These are phyloP conservation scores for Nothophaeocryptopus gaeumannii DNA, from an alignment of 2,329 filamentous ascomycete species.

Conservation along the genomic window DNA sequence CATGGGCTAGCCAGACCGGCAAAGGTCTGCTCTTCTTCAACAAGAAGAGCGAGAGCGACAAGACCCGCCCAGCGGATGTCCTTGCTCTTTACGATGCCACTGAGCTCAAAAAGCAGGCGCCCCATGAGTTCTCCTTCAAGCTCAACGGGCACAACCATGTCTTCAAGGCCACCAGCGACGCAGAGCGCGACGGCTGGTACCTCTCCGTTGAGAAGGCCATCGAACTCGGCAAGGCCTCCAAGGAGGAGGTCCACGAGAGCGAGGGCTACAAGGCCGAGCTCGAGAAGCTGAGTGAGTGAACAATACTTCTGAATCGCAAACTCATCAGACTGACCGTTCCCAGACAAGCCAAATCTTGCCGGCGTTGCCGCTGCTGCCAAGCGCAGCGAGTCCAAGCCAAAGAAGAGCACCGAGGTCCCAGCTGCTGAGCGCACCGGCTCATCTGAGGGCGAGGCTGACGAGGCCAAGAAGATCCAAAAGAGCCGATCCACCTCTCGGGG, in stretches of 20 bases:
- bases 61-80: constrained; percentile 74
- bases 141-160: constrained; percentile 85
- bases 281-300: constrained; percentile 63
- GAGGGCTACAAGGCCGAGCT: constrained; percentile 87
- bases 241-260: constrained; percentile 68
- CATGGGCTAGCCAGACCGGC: constrained; percentile 90
- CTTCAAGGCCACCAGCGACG: constrained; percentile 74
- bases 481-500: constrained; percentile 59
- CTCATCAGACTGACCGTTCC: constrained; percentile 4
- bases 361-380: constrained; percentile 33
- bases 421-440: constrained; percentile 38
- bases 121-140: constrained; percentile 81
- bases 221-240: constrained; percentile 78
- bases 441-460: constrained; percentile 47
- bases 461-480: constrained; percentile 51
- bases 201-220: constrained; percentile 77
- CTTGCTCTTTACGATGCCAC: constrained; percentile 61
- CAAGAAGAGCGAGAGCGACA: constrained; percentile 73
- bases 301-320: constrained; percentile 32
- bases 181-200: constrained; percentile 92
- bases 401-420: constrained; percentile 49
- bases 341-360: constrained; percentile 37
- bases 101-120: constrained; percentile 72
- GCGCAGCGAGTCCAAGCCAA: constrained; percentile 39
- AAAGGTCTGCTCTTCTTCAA: constrained; percentile 92